Evolutionary conservation across 2,329 filamentous ascomycete genomes (phyloP).

Genomic region (Aureobasidium sp.): DNA sequence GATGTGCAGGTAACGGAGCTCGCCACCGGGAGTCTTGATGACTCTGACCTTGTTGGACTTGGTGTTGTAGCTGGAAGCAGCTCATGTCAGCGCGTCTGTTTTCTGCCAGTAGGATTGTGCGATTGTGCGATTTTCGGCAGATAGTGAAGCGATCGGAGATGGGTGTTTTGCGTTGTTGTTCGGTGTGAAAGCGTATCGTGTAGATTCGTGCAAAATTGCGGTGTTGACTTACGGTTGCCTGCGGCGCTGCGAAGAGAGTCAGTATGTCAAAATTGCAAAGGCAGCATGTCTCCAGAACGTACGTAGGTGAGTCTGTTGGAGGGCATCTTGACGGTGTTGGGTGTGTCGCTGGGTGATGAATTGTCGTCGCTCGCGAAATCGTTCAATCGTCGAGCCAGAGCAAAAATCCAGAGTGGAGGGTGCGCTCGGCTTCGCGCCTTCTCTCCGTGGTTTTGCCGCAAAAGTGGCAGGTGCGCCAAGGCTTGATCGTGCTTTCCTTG

Average conservation of each 20-base stretch:
- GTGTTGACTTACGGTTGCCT: slow-evolving; percentile 41
- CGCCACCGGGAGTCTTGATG: slow-evolving; percentile 92
- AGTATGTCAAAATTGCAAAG: slow-evolving; percentile 28
- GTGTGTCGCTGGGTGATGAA: slow-evolving; percentile 18
- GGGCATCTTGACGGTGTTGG: slow-evolving; percentile 43
- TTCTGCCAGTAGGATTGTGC: neutral
- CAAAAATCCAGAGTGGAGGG: slow-evolving; percentile 8
- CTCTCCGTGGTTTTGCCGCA: neutral
- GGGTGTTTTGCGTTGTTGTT: neutral
- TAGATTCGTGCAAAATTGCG: slow-evolving; percentile 2
- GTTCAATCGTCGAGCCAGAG: neutral
- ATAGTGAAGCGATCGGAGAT: neutral
- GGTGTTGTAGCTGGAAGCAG: slow-evolving; percentile 79
- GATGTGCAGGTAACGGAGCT: slow-evolving; percentile 95
- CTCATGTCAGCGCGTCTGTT: slow-evolving; percentile 18
- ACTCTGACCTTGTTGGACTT: slow-evolving; percentile 93
- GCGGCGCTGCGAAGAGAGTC: slow-evolving; percentile 40
- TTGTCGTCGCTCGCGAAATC: slow-evolving; percentile 13
- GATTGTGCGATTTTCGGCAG: slow-evolving; percentile 1
- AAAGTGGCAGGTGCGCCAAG: neutral
- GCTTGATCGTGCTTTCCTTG: neutral
- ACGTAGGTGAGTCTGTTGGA: slow-evolving; percentile 52
- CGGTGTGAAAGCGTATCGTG: neutral
- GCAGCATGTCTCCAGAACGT: slow-evolving; percentile 25
- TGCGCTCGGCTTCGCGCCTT: neutral